These are phyloP conservation scores for Cutaneotrichosporon cavernicola DNA, from an alignment of 1,284 basidiomycete genomes.

Conservation along the genomic window DNA sequence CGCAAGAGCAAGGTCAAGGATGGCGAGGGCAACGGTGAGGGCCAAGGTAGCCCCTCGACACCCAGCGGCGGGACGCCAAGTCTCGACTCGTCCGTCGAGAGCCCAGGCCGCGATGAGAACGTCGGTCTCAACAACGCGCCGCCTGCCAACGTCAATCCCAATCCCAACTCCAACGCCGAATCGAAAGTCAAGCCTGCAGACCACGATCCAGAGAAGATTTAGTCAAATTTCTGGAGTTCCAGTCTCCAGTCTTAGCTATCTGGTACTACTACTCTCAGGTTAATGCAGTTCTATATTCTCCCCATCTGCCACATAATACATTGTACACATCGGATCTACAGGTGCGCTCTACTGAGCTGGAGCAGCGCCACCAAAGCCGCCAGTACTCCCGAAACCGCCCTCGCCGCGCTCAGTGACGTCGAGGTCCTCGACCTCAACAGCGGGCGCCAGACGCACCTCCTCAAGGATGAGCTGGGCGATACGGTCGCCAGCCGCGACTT, in stretches of 20 bases:
- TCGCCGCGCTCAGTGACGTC: constrained; percentile 80
- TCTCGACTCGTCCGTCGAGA: not conserved
- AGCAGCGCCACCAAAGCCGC: constrained; percentile 48
- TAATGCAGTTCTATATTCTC: not conserved
- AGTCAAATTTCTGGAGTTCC: not conserved
- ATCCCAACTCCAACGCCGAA: not conserved
- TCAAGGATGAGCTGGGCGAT: constrained; percentile 95
- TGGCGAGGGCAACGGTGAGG: not conserved
- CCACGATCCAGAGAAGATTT: not conserved
- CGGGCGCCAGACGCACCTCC: constrained; percentile 79
- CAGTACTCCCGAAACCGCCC: constrained; percentile 92
- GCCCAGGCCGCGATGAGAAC: not conserved
- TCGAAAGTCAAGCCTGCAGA: not conserved
- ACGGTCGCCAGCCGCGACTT: constrained; percentile 88
- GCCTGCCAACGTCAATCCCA: not conserved
- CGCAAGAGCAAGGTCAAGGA: constrained; percentile 7
- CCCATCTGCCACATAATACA: constrained; percentile 1
- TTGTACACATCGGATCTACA: not conserved
- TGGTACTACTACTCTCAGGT: not conserved
- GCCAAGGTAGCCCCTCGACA: too few species aligned
- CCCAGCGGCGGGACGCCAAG: not conserved
- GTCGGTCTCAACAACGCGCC: not conserved
- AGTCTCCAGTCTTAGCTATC: not conserved
- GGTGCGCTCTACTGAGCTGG: not conserved
- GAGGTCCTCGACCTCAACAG: constrained; percentile 80